These are phyloP conservation scores for Ogataea paraovalis DNA, from an alignment of 805 yeast species.

Conservation along the genomic window DNA sequence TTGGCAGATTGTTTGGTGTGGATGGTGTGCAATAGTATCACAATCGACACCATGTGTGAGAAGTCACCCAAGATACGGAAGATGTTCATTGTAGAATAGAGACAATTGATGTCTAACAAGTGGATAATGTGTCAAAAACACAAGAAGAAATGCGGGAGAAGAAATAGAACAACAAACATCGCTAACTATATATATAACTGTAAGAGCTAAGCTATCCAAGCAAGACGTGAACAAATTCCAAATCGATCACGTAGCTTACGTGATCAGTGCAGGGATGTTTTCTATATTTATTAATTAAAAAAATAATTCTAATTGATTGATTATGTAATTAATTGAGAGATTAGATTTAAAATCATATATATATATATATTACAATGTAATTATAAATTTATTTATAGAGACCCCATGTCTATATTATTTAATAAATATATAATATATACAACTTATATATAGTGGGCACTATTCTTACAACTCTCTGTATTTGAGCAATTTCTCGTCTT, in stretches of 20 bases:
- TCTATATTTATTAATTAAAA: no score
- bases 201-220: no score
- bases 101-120: not conserved
- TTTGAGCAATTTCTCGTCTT: slow-evolving; percentile 16
- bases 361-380: slow-evolving; percentile 3
- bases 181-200: no score
- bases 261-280: no score
- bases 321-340: no score
- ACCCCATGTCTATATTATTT: no score
- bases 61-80: slow-evolving; percentile 57
- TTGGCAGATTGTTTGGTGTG: slow-evolving; percentile 58
- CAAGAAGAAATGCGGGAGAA: not conserved
- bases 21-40: slow-evolving; percentile 72
- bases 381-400: no score
- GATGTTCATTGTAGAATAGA: slow-evolving; percentile 32
- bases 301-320: no score
- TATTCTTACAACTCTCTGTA: slow-evolving; percentile 16
- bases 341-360: no score
- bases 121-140: not conserved
- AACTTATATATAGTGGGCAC: not conserved
- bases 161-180: not conserved
- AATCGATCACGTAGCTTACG: no score
- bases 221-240: no score
- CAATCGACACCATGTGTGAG: slow-evolving; percentile 76
- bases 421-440: no score